A percentile compares a stretch with the other conserved stretches of the same genome.
Conservation (phyloP, 192 early-diverging fungal species). For the Glomus cerebriforme region DNA sequence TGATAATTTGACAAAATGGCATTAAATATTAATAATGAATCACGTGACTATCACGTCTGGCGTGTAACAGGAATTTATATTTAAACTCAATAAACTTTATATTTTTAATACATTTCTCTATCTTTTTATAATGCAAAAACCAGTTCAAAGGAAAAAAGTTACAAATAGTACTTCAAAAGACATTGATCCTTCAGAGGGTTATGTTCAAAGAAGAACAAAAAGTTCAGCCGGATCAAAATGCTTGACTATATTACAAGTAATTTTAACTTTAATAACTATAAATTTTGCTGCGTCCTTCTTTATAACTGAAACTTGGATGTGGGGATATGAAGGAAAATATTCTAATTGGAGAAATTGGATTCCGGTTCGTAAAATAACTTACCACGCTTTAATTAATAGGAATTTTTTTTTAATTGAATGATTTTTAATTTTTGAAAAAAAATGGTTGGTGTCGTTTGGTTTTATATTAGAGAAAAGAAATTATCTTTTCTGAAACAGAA, state of each 20-base stretch:
- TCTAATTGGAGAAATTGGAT: conserved; percentile 71
- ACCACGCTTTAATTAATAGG: not conserved
- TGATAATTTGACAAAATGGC: too few relatives aligned
- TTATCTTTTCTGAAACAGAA: conserved; percentile 74
- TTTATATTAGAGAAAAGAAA: conserved; percentile 40
- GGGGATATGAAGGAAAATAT: conserved; percentile 74
- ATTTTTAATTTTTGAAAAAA: too few relatives aligned
- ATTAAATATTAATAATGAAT: too few relatives aligned
- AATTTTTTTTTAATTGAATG: not conserved
- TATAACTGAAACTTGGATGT: conserved; percentile 76
- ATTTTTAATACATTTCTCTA: too few relatives aligned
- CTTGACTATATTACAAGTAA: conserved; percentile 25
- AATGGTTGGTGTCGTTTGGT: too few relatives aligned
- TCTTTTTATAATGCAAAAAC: too few relatives aligned
- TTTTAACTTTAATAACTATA: conserved; percentile 37
- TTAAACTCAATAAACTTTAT: too few relatives aligned
- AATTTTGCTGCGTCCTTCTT: conserved; percentile 62
- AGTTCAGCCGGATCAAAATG: not conserved
- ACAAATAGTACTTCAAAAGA: too few relatives aligned
- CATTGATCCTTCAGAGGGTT: too few relatives aligned
- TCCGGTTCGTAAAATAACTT: conserved; percentile 48
- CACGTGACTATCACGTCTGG: too few relatives aligned
- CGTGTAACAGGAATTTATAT: too few relatives aligned
- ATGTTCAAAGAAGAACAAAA: not conserved
- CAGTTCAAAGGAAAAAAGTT: too few relatives aligned